Evolutionary conservation across 148 eudicot species (phyloP).

Genomic region (Mesembryanthemum crystallinum): DNA sequence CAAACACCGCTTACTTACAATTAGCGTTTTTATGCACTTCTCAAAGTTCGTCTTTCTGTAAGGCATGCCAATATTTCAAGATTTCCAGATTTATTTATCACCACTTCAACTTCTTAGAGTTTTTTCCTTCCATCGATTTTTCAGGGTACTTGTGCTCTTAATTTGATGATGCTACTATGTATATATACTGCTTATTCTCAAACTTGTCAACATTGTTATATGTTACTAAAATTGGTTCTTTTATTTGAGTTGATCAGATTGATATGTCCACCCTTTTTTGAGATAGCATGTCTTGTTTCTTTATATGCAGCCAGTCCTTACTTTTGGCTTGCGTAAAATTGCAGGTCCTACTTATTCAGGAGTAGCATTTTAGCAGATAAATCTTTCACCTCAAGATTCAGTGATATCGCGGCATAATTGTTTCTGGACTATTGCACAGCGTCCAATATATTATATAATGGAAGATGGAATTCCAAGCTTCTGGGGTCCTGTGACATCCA

Average conservation of each 20-base stretch:
- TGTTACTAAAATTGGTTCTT: neutral
- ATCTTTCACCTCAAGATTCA: neutral
- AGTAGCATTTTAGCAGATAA: slow-evolving; percentile 1
- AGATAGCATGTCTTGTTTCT: neutral
- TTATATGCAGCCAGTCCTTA: too few species aligned
- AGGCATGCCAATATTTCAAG: too few species aligned
- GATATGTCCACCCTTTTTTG: neutral
- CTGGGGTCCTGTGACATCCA: slow-evolving; percentile 92
- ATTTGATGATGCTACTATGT: neutral
- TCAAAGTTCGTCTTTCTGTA: too few species aligned
- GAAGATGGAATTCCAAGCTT: slow-evolving; percentile 67
- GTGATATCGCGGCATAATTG: neutral
- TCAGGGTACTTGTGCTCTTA: neutral
- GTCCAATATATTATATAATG: slow-evolving; percentile 36
- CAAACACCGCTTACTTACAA: too few species aligned
- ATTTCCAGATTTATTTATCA: too few species aligned
- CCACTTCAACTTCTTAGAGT: neutral
- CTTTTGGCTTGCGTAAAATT: slow-evolving; percentile 11
- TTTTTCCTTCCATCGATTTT: neutral
- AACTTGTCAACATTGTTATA: neutral
- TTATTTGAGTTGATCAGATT: neutral
- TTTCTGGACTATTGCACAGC: neutral
- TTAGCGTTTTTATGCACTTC: too few species aligned
- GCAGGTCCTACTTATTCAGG: slow-evolving; percentile 12
- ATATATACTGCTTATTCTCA: neutral